Evolutionary conservation across 495 filamentous ascomycete species (phyloP), one percentile per base, ranked within the genome.

Genomic region (Hypoxylon perforatum): DNA sequence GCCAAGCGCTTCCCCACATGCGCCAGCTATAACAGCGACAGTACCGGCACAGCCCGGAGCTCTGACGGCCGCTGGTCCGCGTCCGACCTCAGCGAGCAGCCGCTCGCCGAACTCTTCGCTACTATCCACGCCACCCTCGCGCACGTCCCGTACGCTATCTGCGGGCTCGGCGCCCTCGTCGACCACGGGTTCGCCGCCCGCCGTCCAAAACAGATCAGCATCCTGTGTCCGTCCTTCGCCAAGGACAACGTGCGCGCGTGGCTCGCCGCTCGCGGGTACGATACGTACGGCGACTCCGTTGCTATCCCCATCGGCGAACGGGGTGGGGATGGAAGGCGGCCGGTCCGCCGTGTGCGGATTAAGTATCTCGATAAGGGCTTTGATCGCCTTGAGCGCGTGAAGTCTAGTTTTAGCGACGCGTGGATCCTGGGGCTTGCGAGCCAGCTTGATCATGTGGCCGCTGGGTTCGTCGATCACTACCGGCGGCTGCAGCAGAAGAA

Each of bases 61-160:
- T 55, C 64, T 11, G 45, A 42, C 19, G 25, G 14, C 1, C 3
- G 11, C 6, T 72, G 69, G 66, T 42, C 60, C 2, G 69, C 51
- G 0, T 18, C 66, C 0, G 14, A 8, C 18, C 62, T 75, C 23
- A 30, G 10, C 1, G 15, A 4, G 0, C n/a, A 28, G 0, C 66
- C 72, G 49, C 71, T 78, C 12, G 35, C 23, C 10, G 66, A 70
- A 42, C 50, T 80, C 11, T 73, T 81, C 65, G 61, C 66, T 48
- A 56, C 59, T 14, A 39, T 82, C 35, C 69, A 78, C 61, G 45
- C 46, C 0, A 62, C 69, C 1, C 59, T 80, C 10, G 22, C 41
- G 2, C 77, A 81, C 59, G 73, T 76, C 4, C 75, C 69, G 22
- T 82, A 81, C 73, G 77, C 72, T 5, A 73, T 82, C 23, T 70